These are phyloP conservation scores for Cicer cuneatum DNA, from an alignment of 306 rosid species.

Conservation along the genomic window DNA sequence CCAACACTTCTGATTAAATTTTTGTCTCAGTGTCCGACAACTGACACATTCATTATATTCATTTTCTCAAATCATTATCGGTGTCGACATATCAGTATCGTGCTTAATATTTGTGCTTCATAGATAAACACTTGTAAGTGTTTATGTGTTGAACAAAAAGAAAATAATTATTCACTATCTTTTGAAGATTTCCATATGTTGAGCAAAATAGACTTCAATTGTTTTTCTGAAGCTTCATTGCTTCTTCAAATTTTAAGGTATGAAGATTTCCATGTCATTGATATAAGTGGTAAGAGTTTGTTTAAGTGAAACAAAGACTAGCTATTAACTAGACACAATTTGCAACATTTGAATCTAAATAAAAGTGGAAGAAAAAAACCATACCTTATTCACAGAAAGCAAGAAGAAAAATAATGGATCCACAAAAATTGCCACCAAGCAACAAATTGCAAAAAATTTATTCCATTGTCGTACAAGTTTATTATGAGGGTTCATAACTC, in stretches of 20 bases:
- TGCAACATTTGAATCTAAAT: conserved; percentile 29
- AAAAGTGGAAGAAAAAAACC: neutral
- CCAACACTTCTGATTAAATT: too few species aligned
- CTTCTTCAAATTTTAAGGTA: neutral
- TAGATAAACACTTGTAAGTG: too few species aligned
- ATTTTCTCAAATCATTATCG: too few species aligned
- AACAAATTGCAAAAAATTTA: conserved; percentile 69
- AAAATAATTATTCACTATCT: too few species aligned
- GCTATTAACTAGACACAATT: conserved; percentile 25
- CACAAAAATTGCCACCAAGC: conserved; percentile 73
- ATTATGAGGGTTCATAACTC: conserved; percentile 82
- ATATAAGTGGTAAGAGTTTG: conserved; percentile 21
- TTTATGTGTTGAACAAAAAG: too few species aligned
- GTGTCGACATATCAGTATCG: too few species aligned
- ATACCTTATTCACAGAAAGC: conserved; percentile 62
- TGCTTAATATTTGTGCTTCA: too few species aligned
- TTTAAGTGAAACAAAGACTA: conserved; percentile 15
- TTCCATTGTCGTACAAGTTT: conserved; percentile 77
- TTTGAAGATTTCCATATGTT: too few species aligned
- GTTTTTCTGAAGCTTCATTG: neutral
- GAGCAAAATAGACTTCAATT: too few species aligned
- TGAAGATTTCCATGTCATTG: conserved; percentile 11
- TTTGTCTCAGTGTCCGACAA: too few species aligned
- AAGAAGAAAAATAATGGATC: conserved; percentile 86
- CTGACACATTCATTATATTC: too few species aligned